Percentiles rank a stretch among this genome's conserved stretches.
phyloP scores from a whole-genome alignment of 805 yeast genomes.

The Ogataea corticis region DNA sequence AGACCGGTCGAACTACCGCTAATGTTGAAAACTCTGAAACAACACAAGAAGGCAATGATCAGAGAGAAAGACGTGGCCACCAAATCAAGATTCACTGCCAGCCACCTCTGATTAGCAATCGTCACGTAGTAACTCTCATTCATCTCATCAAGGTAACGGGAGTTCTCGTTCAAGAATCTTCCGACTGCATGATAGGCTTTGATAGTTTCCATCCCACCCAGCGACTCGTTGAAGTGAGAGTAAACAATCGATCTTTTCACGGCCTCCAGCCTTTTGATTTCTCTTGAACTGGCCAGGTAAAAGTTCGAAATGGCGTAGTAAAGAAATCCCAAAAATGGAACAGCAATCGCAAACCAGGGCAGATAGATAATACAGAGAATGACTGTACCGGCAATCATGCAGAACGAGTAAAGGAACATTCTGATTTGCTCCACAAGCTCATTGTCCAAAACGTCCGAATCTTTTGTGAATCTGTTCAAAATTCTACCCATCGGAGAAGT shows the following conservation, averaged over 20 bases:
- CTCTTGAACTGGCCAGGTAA: conserved; percentile 73
- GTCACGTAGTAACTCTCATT: conserved; percentile 65
- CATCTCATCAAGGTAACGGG: conserved; percentile 53
- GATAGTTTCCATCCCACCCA: conserved; percentile 66
- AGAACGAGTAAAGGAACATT: conserved; percentile 52
- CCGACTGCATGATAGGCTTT: conserved; percentile 49
- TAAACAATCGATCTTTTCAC: conserved; percentile 68
- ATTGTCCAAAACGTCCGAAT: conserved; percentile 80
- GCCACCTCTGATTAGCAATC: conserved; percentile 64
- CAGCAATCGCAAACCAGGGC: conserved; percentile 65
- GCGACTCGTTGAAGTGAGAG: conserved; percentile 67
- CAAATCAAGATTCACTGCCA: conserved; percentile 54
- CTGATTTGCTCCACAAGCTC: conserved; percentile 74
- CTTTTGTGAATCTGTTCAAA: conserved; percentile 82
- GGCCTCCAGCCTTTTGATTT: conserved; percentile 74
- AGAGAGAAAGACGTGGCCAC: conserved; percentile 45
- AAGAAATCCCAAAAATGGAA: conserved; percentile 51
- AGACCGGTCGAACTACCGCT: conserved; percentile 65
- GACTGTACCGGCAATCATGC: conserved; percentile 35
- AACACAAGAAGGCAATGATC: conserved; percentile 56
- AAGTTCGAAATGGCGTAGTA: conserved; percentile 51
- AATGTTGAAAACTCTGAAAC: conserved; percentile 56
- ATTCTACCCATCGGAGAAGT: conserved; percentile 88
- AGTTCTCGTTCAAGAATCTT: conserved; percentile 50
- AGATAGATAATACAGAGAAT: conserved; percentile 48